Evolutionary conservation across 2,329 filamentous ascomycete species (phyloP).

Genomic region (Cephalotrichum gorgonifer): DNA sequence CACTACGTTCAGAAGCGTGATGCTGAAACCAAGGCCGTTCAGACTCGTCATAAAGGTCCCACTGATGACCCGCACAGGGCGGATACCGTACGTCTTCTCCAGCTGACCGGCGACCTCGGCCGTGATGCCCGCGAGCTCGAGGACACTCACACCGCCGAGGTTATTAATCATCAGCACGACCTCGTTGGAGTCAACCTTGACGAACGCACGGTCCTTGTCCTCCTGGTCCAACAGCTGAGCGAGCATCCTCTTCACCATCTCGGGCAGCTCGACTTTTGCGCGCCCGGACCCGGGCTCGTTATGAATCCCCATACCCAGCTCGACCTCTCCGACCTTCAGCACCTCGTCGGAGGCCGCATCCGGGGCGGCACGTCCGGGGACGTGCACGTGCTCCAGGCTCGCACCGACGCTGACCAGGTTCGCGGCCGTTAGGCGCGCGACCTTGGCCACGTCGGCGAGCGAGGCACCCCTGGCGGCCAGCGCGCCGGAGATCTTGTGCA

Average conservation of each 20-base stretch:
- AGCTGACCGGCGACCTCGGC: slow-evolving; percentile 58
- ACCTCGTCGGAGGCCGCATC: slow-evolving; percentile 35
- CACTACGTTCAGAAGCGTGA: slow-evolving; percentile 56
- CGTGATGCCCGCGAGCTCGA: slow-evolving; percentile 64
- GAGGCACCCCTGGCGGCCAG: slow-evolving; percentile 60
- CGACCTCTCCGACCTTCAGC: slow-evolving; percentile 46
- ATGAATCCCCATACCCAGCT: slow-evolving; percentile 70
- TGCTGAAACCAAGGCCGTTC: slow-evolving; percentile 67
- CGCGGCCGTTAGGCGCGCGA: slow-evolving; percentile 60
- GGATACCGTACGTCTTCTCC: slow-evolving; percentile 43
- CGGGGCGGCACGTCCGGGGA: slow-evolving; percentile 62
- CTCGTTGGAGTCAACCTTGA: slow-evolving; percentile 51
- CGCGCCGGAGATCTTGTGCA: slow-evolving; percentile 84
- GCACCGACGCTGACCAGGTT: slow-evolving; percentile 82
- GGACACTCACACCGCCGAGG: slow-evolving; percentile 59
- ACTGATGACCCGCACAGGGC: slow-evolving; percentile 52
- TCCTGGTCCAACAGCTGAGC: slow-evolving; percentile 53
- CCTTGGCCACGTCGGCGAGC: slow-evolving; percentile 60
- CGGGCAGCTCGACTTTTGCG: slow-evolving; percentile 38
- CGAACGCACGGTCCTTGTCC: slow-evolving; percentile 62
- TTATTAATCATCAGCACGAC: slow-evolving; percentile 67
- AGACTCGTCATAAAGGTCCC: slow-evolving; percentile 73
- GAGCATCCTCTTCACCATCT: slow-evolving; percentile 55
- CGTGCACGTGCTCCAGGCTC: slow-evolving; percentile 83
- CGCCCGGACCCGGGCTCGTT: slow-evolving; percentile 54